A percentile compares a stretch with the other conserved stretches of the same genome.
phyloP scores from a whole-genome alignment of 805 yeast species.

The Peterozyma xylosa region DNA sequence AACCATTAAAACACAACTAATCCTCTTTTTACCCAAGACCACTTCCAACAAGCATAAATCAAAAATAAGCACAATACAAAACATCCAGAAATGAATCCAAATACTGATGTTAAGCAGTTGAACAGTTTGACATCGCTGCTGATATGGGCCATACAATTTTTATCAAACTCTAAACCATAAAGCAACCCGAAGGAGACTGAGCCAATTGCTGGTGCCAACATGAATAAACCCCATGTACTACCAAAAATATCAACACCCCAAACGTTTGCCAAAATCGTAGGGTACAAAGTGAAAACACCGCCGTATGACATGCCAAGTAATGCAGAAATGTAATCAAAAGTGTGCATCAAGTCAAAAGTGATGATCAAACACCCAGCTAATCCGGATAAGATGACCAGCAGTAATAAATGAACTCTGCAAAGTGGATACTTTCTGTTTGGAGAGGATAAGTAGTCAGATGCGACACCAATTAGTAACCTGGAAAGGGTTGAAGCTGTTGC shows the following conservation, averaged over 20 bases:
- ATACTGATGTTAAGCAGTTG: conserved; percentile 8
- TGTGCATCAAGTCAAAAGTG: conserved; percentile 6
- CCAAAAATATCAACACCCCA: conserved; percentile 91
- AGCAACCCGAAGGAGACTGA: conserved; percentile 58
- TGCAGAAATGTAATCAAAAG: conserved; percentile 24
- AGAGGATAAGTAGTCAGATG: conserved; percentile 47
- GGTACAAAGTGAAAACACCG: conserved; percentile 76
- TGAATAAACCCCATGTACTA: conserved; percentile 86
- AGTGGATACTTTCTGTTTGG: conserved; percentile 7
- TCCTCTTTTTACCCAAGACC: conserved; percentile 8
- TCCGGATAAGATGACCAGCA: conserved; percentile 4
- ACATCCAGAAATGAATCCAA: conserved; percentile 1
- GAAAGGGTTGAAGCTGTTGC: conserved; percentile 61
- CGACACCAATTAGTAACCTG: conserved; percentile 57
- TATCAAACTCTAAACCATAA: conserved; percentile 61
- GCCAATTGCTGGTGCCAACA: conserved; percentile 85
- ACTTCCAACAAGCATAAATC: conserved; percentile 8
- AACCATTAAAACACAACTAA: background rate
- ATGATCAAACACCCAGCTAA: conserved; percentile 7
- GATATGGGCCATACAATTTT: conserved; percentile 18
- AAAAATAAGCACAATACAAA: background rate
- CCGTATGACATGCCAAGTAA: conserved; percentile 73
- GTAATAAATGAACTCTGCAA: conserved; percentile 6
- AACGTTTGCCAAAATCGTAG: conserved; percentile 72
- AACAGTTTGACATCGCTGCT: conserved; percentile 4